Percentiles rank a stretch among this genome's conserved stretches.
Conservation (phyloP, 441 rosid genomes). For the Eugenia klotzschiana region DNA sequence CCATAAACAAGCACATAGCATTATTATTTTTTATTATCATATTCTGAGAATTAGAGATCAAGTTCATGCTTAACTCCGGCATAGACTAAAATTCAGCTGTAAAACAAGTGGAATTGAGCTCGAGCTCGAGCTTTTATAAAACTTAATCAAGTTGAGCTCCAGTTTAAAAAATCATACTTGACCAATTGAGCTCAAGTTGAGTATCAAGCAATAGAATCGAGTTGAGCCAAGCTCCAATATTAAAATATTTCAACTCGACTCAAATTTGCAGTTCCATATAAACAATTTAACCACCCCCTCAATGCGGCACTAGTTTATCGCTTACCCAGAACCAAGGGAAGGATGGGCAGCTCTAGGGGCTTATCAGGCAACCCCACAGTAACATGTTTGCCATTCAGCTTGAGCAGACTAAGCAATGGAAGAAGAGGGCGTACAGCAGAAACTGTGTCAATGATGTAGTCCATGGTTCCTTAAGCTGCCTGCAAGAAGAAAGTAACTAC, state of each 20-base stretch:
- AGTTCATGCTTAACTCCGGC: neutral
- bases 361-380: slow-evolving; percentile 55
- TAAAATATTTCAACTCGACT: neutral
- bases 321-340: slow-evolving; percentile 57
- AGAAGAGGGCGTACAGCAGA: slow-evolving; percentile 58
- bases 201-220: neutral
- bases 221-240: neutral
- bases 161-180: neutral
- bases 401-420: slow-evolving; percentile 51
- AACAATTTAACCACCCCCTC: neutral
- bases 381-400: slow-evolving; percentile 59
- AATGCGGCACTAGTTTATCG: neutral
- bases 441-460: slow-evolving; percentile 66
- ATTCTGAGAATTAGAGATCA: neutral
- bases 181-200: neutral
- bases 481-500: slow-evolving; percentile 7
- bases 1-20: neutral
- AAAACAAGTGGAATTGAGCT: neutral
- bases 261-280: neutral
- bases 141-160: neutral
- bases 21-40: neutral
- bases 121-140: neutral
- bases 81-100: neutral
- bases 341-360: slow-evolving; percentile 62
- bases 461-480: slow-evolving; percentile 61